These are phyloP conservation scores for Cadophora sp. DNA, from an alignment of 2,329 filamentous ascomycete genomes.

Conservation along the genomic window DNA sequence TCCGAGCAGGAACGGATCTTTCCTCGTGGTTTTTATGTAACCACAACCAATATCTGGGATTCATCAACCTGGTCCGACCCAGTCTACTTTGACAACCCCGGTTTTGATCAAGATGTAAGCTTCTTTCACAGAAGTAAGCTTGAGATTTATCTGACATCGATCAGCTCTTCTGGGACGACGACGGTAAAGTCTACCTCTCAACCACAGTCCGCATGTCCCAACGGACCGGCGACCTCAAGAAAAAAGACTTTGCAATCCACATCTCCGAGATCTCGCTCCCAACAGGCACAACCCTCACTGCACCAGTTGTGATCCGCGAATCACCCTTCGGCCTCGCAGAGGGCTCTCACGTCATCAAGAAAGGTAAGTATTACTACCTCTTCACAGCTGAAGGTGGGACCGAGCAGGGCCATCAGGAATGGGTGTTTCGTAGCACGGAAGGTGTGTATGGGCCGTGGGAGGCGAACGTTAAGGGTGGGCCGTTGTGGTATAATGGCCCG, in stretches of 20 bases:
- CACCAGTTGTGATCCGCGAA: slow-evolving; percentile 61
- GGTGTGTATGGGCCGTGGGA: slow-evolving; percentile 66
- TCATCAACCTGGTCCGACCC: slow-evolving; percentile 66
- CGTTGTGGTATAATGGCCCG: slow-evolving; percentile 60
- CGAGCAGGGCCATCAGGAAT: slow-evolving; percentile 66
- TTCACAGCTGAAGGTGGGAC: slow-evolving; percentile 67
- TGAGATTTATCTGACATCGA: not conserved
- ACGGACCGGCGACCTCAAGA: slow-evolving; percentile 45
- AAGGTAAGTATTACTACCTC: slow-evolving; percentile 64
- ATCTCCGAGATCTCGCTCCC: slow-evolving; percentile 55
- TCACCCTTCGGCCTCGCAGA: slow-evolving; percentile 65
- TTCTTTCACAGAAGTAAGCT: slow-evolving; percentile 59
- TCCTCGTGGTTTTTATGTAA: slow-evolving; percentile 60
- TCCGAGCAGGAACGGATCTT: slow-evolving; percentile 51
- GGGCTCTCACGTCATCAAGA: slow-evolving; percentile 64
- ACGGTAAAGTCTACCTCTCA: slow-evolving; percentile 58
- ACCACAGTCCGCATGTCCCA: slow-evolving; percentile 51
- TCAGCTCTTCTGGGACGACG: slow-evolving; percentile 61
- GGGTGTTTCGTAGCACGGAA: slow-evolving; percentile 58
- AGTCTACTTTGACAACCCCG: slow-evolving; percentile 63
- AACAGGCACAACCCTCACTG: slow-evolving; percentile 58
- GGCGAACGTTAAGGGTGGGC: slow-evolving; percentile 57
- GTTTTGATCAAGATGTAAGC: slow-evolving; percentile 58
- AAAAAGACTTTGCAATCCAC: slow-evolving; percentile 60
- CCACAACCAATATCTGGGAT: slow-evolving; percentile 55